Evolutionary conservation across 2,329 filamentous ascomycete genomes (phyloP), one percentile per base, ranked within the genome.

Genomic region (Sporothrix pseudoabietina): DNA sequence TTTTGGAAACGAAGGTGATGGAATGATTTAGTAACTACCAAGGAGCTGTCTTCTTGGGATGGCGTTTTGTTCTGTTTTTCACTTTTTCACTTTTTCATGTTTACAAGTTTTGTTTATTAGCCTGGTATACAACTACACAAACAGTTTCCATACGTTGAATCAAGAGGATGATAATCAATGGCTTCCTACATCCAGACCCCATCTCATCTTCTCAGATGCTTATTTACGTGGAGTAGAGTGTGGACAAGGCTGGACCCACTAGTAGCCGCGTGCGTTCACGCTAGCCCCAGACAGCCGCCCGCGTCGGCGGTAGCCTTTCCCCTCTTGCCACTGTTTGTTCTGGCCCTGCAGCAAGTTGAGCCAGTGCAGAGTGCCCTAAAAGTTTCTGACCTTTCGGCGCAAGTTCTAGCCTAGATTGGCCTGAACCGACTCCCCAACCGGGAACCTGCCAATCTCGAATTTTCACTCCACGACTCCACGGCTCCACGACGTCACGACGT

Each of bases 231-330:
- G 26, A 26, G 26, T 26, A 26, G 26, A 26, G 26, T 26, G 26
- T 26, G 26, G 5, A 68, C 65, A 68, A 68, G 65, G 65, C 65
- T 68, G 44, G 55, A 30, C 61, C 61, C 61, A 66, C 61, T 30
- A 8, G 22, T 30, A 30, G 39, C 61, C 41, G 41, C 39, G n/a
- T 41, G 61, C 39, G 19, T 41, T 39, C 39, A 6, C 32, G 39
- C 61, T 47, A 44, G 39, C 39, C 59, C 59, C 35, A 65, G 59
- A 65, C 59, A 32, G 3, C 61, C 41, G 22, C 61, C 41, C 63
- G 49, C 39, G 12, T 52, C 47, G 32, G 61, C n/a, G 39, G 61
- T 41, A 66, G 61, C 39, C 39, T 47, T 65, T 14, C 35, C 39
- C 59, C 35, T 65, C 59, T 26, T 4, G 35, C 59, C 59, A 44